A percentile compares a stretch with the other conserved stretches of the same genome.
Evolutionary conservation across 768 basidiomycete species (phyloP).

Genomic region (Phlebiopsis flavidoalba): DNA sequence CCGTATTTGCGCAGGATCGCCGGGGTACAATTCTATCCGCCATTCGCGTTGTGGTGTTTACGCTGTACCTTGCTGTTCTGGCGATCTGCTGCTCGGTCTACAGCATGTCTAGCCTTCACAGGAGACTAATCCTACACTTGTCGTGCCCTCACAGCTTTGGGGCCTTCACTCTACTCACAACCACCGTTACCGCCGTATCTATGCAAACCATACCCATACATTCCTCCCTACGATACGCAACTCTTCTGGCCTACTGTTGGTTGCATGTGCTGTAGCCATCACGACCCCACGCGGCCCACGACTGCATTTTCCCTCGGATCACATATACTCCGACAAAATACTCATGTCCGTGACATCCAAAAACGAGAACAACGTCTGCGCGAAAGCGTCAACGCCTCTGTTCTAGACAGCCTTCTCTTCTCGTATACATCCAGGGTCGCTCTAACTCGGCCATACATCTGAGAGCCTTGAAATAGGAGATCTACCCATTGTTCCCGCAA

Average conservation of each 20-base stretch:
- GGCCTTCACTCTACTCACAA: conserved; percentile 42
- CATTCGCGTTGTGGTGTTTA: conserved; percentile 48
- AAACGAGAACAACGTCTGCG: conserved; percentile 69
- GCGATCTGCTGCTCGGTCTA: conserved; percentile 44
- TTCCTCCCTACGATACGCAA: conserved; percentile 46
- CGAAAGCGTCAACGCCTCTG: conserved; percentile 54
- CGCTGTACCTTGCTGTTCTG: conserved; percentile 62
- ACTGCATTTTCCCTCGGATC: conserved; percentile 67
- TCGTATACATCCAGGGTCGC: conserved; percentile 85
- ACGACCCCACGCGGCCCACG: conserved; percentile 67
- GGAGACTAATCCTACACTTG: conserved; percentile 49
- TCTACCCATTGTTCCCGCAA: conserved; percentile 70
- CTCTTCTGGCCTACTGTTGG: conserved; percentile 44
- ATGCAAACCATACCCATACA: conserved; percentile 30
- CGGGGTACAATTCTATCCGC: conserved; percentile 32
- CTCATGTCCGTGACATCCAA: conserved; percentile 53
- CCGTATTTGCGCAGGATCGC: conserved; percentile 26
- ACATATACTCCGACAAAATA: conserved; percentile 71
- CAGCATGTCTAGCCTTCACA: conserved; percentile 35
- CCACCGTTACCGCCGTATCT: conserved; percentile 53
- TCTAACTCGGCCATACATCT: conserved; percentile 70
- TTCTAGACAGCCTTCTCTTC: conserved; percentile 68
- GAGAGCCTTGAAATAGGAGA: conserved; percentile 82
- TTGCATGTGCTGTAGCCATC: conserved; percentile 37
- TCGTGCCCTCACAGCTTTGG: conserved; percentile 47